Base-by-base conservation (phyloP, 176 grass and related monocot genomes). In the Leersia perrieri region DNA sequence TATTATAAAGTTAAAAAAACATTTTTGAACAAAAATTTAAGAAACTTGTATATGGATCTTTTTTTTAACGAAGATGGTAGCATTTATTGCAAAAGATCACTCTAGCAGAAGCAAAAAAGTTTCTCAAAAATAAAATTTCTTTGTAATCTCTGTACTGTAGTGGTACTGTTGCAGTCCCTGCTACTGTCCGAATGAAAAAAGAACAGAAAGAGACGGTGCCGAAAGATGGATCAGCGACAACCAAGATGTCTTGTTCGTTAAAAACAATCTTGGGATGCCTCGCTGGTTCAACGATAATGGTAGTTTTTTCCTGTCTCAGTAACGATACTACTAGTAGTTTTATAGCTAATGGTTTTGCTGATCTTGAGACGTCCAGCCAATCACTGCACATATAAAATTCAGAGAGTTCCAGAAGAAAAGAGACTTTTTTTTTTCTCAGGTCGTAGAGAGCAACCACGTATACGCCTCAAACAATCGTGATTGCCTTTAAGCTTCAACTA, bases 351-450 rank as follows among this genome's bases (percentile, higher is more conserved):
- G 28, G 20, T n/a, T 33, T 72, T 4, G 58, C 14, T 72, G n/a
- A 66, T 65, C 66, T 41, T 5, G 26, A n/a, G 18, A 72, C 18
- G 36, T 31, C 28, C 41, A 55, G 51, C 47, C 47, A 53, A 22
- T 53, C 49, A 6, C 49, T 53, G n/a, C n/a, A 58, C 3, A 30
- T 22, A 66, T 14, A 15, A 27, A 53, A 51, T 28, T 82, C 41
- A 38, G 80, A 64, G 40, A 18, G 69, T 61, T 88, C 68, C 32
- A 79, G 61, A 88, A 79, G 39, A 60, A 81, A 25, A 58, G 53
- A 22, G 51, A 25, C 8, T n/a, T 25, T 58, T n/a, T 51, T 20
- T 22, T 49, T 16, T 51, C 18, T 22, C 49, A 53, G 49, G 30
- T 34, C 42, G 15, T 14, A 23, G 55, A 7, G 55, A 38, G 62